Evolutionary conservation across 169 alveolate genomes (phyloP).

Genomic region (Cystoisospora suis): DNA sequence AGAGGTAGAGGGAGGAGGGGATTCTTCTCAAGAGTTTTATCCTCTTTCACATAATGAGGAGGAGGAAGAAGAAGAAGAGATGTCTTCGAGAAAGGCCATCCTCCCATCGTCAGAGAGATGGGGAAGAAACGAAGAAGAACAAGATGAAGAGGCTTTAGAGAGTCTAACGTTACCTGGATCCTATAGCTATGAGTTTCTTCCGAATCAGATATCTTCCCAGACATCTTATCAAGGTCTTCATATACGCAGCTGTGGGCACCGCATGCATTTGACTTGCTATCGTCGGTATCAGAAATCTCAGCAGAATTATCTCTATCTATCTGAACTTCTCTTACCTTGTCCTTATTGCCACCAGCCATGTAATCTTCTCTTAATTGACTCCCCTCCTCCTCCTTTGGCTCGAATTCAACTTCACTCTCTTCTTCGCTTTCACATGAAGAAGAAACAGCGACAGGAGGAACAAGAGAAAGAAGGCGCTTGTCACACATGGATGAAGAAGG

Average conservation of each 20-base stretch:
- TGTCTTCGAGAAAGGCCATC: no score
- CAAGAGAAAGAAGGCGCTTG: background rate
- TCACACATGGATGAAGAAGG: no score
- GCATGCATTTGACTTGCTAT: slow-evolving; percentile 53
- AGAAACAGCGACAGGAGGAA: background rate
- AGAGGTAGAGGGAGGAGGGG: background rate
- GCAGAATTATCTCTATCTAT: background rate
- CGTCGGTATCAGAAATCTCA: slow-evolving; percentile 21
- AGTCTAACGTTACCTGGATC: background rate
- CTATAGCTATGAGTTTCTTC: background rate
- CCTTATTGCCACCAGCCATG: slow-evolving; percentile 55
- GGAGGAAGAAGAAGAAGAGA: no score
- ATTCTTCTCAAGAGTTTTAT: no score
- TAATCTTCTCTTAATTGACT: slow-evolving; percentile 40
- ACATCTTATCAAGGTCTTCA: slow-evolving; percentile 1
- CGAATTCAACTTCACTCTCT: background rate
- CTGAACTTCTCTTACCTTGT: slow-evolving; percentile 36
- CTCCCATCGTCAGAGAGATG: no score
- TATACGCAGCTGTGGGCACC: slow-evolving; percentile 52
- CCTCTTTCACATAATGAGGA: no score
- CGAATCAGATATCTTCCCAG: background rate
- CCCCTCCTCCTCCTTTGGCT: slow-evolving; percentile 34
- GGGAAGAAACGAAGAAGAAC: no score
- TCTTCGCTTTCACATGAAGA: background rate
- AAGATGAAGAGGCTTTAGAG: background rate